A percentile compares a stretch with the other conserved stretches of the same genome.
Conservation (phyloP, 2,329 filamentous ascomycete genomes). For the Tetracladium maxilliforme region DNA sequence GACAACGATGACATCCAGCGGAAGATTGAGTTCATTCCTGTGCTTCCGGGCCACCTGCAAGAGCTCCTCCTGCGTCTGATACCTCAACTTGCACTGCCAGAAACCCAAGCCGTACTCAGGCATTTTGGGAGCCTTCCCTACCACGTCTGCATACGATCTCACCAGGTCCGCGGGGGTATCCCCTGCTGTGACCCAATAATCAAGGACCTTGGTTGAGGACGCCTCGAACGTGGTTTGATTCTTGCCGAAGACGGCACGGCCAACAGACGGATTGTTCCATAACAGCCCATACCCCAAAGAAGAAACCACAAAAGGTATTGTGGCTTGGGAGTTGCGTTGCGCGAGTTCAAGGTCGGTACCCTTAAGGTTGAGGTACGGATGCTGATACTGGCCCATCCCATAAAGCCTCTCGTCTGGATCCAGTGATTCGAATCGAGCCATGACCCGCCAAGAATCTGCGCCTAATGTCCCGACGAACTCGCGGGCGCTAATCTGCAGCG, state of each 20-base stretch:
- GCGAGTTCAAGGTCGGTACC: conserved; percentile 47
- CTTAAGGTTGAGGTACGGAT: conserved; percentile 47
- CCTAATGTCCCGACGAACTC: conserved; percentile 39
- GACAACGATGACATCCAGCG: conserved; percentile 49
- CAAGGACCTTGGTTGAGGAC: conserved; percentile 37
- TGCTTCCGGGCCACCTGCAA: conserved; percentile 45
- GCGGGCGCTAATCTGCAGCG: conserved; percentile 39
- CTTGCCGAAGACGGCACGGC: conserved; percentile 42
- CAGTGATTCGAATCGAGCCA: conserved; percentile 40
- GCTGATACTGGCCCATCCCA: conserved; percentile 57
- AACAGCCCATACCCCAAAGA: conserved; percentile 46
- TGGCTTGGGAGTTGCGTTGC: conserved; percentile 52
- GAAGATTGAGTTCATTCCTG: conserved; percentile 31
- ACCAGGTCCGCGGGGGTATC: conserved; percentile 39
- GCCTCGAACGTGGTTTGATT: conserved; percentile 49
- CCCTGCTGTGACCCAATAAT: conserved; percentile 50
- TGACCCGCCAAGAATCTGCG: conserved; percentile 38
- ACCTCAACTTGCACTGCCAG: conserved; percentile 54
- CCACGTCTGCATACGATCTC: conserved; percentile 37
- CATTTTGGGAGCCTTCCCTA: conserved; percentile 50
- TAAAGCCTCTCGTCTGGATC: conserved; percentile 41
- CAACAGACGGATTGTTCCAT: conserved; percentile 52
- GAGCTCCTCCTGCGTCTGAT: conserved; percentile 50
- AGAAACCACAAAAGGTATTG: conserved; percentile 45
- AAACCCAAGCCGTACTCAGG: conserved; percentile 54